phyloP scores from a whole-genome alignment of 148 eudicot genomes.

The Limonium bicolor region DNA sequence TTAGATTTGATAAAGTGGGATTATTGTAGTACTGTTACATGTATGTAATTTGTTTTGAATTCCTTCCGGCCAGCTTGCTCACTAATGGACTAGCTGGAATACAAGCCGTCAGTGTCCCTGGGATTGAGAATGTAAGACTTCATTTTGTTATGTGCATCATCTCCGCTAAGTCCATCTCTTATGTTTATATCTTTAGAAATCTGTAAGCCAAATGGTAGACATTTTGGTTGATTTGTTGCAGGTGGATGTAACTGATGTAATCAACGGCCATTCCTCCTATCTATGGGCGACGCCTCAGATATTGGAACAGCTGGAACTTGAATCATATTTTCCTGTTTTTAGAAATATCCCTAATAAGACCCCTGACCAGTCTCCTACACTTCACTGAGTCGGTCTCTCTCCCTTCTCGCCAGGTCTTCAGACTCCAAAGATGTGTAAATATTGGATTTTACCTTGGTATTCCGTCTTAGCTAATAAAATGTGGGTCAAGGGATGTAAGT shows the following conservation, averaged over 20 bases:
- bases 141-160: background rate
- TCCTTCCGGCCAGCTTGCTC: slow-evolving; percentile 52
- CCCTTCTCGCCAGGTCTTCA: background rate
- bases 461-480: no score
- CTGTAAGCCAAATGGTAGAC: no score
- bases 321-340: slow-evolving; percentile 64
- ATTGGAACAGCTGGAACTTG: slow-evolving; percentile 66
- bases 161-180: background rate
- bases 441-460: no score
- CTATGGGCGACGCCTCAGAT: slow-evolving; percentile 74
- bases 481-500: no score
- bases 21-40: slow-evolving; percentile 9
- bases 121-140: slow-evolving; percentile 74
- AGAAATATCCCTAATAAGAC: slow-evolving; percentile 8
- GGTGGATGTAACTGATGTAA: slow-evolving; percentile 69
- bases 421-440: no score
- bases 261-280: slow-evolving; percentile 90
- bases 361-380: no score
- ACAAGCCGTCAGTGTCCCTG: slow-evolving; percentile 64
- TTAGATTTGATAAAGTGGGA: background rate
- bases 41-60: slow-evolving; percentile 13
- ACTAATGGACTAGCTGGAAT: slow-evolving; percentile 95
- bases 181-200: background rate
- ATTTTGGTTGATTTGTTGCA: slow-evolving; percentile 9
- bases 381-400: background rate